Evolutionary conservation across 1,284 basidiomycete genomes (phyloP).

Genomic region (Sporisorium reilianum): DNA sequence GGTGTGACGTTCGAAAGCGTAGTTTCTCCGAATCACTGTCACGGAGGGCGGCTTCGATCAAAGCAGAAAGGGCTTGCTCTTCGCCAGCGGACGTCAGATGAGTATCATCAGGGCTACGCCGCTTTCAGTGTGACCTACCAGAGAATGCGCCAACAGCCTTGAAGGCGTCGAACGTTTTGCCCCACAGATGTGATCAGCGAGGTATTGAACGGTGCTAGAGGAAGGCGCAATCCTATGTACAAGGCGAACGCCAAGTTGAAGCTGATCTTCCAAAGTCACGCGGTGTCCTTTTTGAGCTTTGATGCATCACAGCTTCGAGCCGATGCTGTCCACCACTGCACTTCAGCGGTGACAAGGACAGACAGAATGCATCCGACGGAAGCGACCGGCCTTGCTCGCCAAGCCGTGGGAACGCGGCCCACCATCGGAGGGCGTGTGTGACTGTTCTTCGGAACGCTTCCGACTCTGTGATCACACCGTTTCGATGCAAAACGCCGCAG

Average conservation of each 20-base stretch:
- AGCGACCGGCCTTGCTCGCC: background rate
- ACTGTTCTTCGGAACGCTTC: background rate
- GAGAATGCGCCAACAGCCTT: background rate
- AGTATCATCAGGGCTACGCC: background rate
- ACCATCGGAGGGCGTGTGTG: background rate
- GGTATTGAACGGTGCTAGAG: too few relatives aligned
- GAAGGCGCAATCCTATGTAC: too few relatives aligned
- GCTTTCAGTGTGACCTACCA: background rate
- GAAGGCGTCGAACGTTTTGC: background rate
- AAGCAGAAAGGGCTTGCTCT: background rate
- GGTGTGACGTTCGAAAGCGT: background rate
- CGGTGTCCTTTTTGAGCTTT: background rate
- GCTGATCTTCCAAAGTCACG: background rate
- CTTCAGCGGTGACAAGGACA: background rate
- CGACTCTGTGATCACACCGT: background rate
- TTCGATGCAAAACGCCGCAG: background rate
- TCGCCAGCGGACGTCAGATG: background rate
- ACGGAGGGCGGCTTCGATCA: background rate
- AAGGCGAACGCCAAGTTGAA: background rate
- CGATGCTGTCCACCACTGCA: background rate
- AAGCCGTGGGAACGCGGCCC: background rate
- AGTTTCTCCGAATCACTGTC: background rate
- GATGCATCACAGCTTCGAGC: background rate
- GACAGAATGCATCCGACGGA: background rate
- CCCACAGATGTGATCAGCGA: background rate